A percentile compares a stretch with the other conserved stretches of the same genome.
phyloP scores from a whole-genome alignment of 192 early-diverging fungal genomes.

The Allomyces macrogynus region DNA sequence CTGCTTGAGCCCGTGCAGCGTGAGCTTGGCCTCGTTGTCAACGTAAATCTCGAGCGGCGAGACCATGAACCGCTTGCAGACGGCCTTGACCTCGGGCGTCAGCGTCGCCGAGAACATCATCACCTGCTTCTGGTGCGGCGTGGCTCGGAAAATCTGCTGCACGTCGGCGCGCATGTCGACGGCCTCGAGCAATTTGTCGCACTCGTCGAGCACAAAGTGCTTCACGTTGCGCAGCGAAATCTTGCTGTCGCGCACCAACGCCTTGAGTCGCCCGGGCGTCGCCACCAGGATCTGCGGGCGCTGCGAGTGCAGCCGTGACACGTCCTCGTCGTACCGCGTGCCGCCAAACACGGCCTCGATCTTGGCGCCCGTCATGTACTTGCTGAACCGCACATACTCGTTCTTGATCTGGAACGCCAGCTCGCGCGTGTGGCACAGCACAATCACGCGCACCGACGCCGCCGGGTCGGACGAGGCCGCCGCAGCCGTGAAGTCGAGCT shows the following conservation, averaged over 20 bases:
- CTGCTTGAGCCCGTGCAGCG: constrained; percentile 91
- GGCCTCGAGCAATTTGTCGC: constrained; percentile 89
- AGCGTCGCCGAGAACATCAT: constrained; percentile 97
- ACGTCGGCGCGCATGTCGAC: constrained; percentile 95
- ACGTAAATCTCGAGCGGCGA: constrained; percentile 93
- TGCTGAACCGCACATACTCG: constrained; percentile 88
- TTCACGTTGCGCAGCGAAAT: constrained; percentile 65
- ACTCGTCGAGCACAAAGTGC: constrained; percentile 98
- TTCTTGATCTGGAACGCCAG: constrained; percentile 96
- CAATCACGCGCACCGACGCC: constrained; percentile 33
- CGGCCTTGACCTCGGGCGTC: constrained; percentile 70
- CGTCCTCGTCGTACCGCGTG: constrained; percentile 58
- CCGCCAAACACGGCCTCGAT: constrained; percentile 91
- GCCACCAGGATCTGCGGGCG: constrained; percentile 93
- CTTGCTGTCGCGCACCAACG: constrained; percentile 63
- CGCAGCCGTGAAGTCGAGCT: constrained; percentile 62
- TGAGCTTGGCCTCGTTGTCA: constrained; percentile 93
- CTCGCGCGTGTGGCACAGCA: constrained; percentile 95
- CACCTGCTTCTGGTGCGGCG: constrained; percentile 93
- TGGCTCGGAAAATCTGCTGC: constrained; percentile 85
- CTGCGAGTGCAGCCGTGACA: constrained; percentile 57
- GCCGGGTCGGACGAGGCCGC: constrained; percentile 28
- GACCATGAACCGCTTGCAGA: constrained; percentile 98
- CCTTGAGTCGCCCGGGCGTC: constrained; percentile 83
- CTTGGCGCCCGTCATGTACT: constrained; percentile 82